Evolutionary conservation across 83 land plant species (phyloP).

Genomic region (Isoetes engelmannii): DNA sequence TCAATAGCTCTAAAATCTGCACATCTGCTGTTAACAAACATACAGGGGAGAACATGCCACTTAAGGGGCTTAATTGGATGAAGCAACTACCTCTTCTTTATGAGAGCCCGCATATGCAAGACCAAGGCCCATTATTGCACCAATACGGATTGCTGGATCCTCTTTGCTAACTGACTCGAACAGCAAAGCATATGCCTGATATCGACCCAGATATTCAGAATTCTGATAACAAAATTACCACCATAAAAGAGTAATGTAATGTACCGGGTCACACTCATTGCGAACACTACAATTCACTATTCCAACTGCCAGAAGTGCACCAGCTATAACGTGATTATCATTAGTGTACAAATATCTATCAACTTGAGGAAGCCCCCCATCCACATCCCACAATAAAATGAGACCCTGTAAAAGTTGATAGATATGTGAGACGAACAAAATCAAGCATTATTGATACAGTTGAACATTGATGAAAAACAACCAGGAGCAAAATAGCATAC

Average conservation of each 20-base stretch:
- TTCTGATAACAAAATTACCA: neutral
- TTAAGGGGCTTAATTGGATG: neutral
- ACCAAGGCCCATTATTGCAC: constrained; percentile 94
- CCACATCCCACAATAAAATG: constrained; percentile 92
- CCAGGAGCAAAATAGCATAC: constrained; percentile 28
- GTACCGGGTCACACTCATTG: constrained; percentile 97
- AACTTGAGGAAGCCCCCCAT: constrained; percentile 79
- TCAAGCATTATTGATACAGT: neutral
- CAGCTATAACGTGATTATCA: constrained; percentile 81
- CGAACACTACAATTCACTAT: constrained; percentile 79
- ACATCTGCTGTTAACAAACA: constrained; percentile 11
- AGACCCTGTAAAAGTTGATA: constrained; percentile 48
- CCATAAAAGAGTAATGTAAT: constrained; percentile 1
- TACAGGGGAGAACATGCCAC: neutral
- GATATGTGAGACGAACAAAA: neutral
- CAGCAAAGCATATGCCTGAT: constrained; percentile 85
- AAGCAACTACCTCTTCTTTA: constrained; percentile 57
- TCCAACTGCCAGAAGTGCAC: constrained; percentile 89
- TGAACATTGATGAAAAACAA: constrained; percentile 1
- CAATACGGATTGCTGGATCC: constrained; percentile 78
- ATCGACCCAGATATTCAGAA: neutral
- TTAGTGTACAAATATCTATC: constrained; percentile 85
- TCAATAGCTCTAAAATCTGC: constrained; percentile 44
- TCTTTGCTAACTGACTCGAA: constrained; percentile 68
- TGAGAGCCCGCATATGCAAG: constrained; percentile 92